A percentile compares a stretch with the other conserved stretches of the same genome.
phyloP scores from a whole-genome alignment of 352 stramenopile genomes.

The Phytophthora chlamydospora region DNA sequence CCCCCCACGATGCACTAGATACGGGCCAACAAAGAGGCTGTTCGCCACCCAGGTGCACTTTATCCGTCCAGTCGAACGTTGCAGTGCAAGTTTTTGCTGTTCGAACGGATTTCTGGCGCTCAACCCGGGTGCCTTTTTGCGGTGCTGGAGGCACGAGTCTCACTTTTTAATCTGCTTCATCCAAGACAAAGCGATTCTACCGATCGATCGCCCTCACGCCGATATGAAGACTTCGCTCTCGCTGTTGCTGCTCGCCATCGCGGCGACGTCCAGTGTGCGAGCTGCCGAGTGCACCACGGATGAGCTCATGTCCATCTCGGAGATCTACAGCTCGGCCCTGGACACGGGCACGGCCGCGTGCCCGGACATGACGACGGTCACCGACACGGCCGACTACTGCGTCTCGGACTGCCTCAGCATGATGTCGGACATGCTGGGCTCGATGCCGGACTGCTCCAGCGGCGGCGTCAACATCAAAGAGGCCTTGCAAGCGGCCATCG shows the following conservation, averaged over 20 bases:
- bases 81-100: conserved; percentile 14
- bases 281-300: conserved; percentile 27
- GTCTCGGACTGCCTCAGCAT: conserved; percentile 21
- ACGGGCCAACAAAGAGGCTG: no score
- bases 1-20: no score
- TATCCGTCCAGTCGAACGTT: background rate
- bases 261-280: background rate
- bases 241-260: background rate
- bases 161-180: conserved; percentile 10
- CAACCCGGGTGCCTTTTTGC: conserved; percentile 11
- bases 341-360: conserved; percentile 12
- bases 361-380: conserved; percentile 15
- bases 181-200: conserved; percentile 12
- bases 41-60: no score
- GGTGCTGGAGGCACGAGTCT: background rate
- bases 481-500: conserved; percentile 15
- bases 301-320: conserved; percentile 21
- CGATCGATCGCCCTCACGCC: background rate
- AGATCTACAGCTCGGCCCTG: conserved; percentile 22
- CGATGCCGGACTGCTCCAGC: conserved; percentile 33
- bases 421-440: conserved; percentile 16
- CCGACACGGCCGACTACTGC: conserved; percentile 21
- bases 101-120: background rate
- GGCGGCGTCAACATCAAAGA: conserved; percentile 32
- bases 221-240: conserved; percentile 18